Evolutionary conservation across 371 early-diverging fungal genomes (phyloP), one percentile per base, ranked within the genome.

Genomic region (Mycotypha africana): DNA sequence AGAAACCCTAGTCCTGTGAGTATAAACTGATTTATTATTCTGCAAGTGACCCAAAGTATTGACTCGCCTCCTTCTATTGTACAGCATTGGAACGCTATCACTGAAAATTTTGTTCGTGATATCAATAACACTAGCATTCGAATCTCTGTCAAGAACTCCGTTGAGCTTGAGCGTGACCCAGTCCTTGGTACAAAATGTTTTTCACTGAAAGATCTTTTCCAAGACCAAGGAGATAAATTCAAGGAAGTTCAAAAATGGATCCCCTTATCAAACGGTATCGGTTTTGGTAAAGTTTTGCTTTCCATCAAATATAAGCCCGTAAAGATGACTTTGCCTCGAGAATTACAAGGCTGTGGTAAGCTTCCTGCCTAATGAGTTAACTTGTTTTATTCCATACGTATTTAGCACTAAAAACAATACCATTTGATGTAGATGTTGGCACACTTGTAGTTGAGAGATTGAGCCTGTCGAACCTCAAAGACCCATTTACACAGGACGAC

Each of bases 221-320:
- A 19, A 8, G 52, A 51, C 21, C 65, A 65, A 42, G 41, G 47
- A 16, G 55, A 42, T 28, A 61, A 58, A 55, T 55, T 63, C 8
- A 65, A 66, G 37, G 65, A 64, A 45, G 17, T 48, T 16, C 61
- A 64, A 31, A 38, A 51, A 28, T 70, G 71, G 71, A 23, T 70
- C 14, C 52, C 60, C 21, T 42, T 70, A 10, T 19, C 42, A 1
- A 51, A 60, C 35, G 71, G 67, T 24, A 62, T 70, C 41, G 71
- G 67, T 1, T 63, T 62, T 42, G 71, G 71, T 20, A 70, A 70
- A 49, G 46, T 70, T 6, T 45, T 70, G n/a, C 8, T 70, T 0
- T 51, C 67, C 6, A 30, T 70, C 17, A 62, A 60, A 15, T 70
- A 62, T 35, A 70, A 70, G 38, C 71, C 71, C 16, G 60, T 67